Conservation (phyloP, 2,329 filamentous ascomycete species). For the Xylaria sp. region DNA sequence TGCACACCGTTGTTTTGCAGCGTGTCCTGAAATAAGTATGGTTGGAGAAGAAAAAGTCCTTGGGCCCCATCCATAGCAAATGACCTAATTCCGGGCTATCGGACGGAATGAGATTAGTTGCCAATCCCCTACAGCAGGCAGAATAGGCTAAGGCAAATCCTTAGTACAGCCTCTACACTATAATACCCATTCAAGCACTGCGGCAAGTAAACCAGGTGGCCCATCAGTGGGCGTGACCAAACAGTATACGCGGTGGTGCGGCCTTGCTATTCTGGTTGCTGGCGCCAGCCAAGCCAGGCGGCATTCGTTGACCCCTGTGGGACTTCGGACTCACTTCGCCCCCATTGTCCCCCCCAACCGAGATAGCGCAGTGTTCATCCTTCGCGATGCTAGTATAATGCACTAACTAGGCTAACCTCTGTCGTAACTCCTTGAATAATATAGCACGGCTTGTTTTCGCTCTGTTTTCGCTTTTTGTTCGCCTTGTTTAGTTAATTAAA, state of each 20-base stretch:
- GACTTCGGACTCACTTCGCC: conserved; percentile 2
- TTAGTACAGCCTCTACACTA: background rate
- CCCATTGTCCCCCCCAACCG: background rate
- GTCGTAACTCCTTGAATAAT: no score
- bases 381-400: conserved; percentile 3
- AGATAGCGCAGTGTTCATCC: background rate
- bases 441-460: no score
- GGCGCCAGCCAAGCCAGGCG: conserved; percentile 20
- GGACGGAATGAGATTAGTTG: conserved; percentile 14
- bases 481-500: no score
- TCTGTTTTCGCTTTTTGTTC: no score
- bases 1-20: background rate
- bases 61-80: conserved; percentile 3
- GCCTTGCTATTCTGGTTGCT: conserved; percentile 23
- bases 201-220: background rate
- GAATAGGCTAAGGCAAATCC: background rate
- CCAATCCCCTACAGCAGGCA: background rate
- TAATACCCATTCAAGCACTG: background rate
- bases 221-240: background rate
- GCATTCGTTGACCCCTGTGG: background rate
- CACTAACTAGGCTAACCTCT: background rate
- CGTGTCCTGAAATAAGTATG: conserved; percentile 11
- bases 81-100: conserved; percentile 9
- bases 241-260: background rate
- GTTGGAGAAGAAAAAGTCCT: background rate